phyloP scores from a whole-genome alignment of 1,284 basidiomycete species.

The Mrakiaceae sp. region DNA sequence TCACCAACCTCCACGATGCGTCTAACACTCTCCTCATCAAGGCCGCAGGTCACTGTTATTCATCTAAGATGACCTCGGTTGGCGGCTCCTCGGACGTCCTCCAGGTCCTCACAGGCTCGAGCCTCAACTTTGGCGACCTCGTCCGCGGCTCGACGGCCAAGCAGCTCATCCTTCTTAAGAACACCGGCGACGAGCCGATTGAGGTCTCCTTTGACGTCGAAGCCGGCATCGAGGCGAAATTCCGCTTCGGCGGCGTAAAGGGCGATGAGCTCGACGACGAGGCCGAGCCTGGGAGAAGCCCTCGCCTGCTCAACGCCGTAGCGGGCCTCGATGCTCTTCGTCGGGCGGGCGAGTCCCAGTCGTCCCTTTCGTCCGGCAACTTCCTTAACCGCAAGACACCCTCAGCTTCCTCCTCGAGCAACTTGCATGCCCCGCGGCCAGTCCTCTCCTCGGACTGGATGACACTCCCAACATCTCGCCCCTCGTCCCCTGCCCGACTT shows the following conservation, averaged over 20 bases:
- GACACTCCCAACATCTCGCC: too few species aligned
- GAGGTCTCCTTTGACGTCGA: constrained; percentile 38
- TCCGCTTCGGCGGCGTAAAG: constrained; percentile 36
- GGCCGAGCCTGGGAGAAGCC: constrained; percentile 27
- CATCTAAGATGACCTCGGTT: constrained; percentile 18
- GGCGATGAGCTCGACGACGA: constrained; percentile 33
- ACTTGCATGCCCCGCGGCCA: too few species aligned
- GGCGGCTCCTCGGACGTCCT: constrained; percentile 32
- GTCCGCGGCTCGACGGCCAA: constrained; percentile 39
- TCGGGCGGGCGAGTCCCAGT: neutral
- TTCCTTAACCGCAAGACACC: neutral
- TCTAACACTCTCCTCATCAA: constrained; percentile 30
- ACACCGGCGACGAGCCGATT: constrained; percentile 35
- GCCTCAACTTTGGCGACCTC: constrained; percentile 40
- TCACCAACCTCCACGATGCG: constrained; percentile 30
- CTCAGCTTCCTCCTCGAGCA: neutral
- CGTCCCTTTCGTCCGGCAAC: neutral
- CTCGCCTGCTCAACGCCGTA: constrained; percentile 16
- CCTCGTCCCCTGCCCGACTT: too few species aligned
- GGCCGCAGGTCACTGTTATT: constrained; percentile 22
- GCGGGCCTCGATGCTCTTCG: neutral
- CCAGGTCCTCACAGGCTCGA: constrained; percentile 35
- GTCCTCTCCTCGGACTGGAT: too few species aligned
- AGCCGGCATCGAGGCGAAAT: constrained; percentile 37
- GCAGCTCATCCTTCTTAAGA: constrained; percentile 38